These are phyloP conservation scores for Arthroderma sp. DNA, from an alignment of 2,329 filamentous ascomycete genomes.

Conservation along the genomic window DNA sequence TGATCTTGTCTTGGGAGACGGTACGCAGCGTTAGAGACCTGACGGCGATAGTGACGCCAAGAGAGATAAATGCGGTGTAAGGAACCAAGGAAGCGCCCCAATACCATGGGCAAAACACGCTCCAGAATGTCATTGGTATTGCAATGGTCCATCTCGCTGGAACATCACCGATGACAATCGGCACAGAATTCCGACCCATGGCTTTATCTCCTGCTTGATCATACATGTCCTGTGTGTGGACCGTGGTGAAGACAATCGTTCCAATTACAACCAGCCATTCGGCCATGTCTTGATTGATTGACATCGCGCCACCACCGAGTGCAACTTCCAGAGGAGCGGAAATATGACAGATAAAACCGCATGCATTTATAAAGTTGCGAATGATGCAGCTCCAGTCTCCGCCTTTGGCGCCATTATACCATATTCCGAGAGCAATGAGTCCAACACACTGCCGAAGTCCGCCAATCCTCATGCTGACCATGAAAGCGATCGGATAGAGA, in stretches of 20 bases:
- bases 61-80: background rate
- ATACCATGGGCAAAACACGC: slow-evolving; percentile 11
- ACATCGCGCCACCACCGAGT: slow-evolving; percentile 1
- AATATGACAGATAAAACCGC: slow-evolving; percentile 14
- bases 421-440: slow-evolving; percentile 23
- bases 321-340: slow-evolving; percentile 12
- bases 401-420: slow-evolving; percentile 31
- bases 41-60: background rate
- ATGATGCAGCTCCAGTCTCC: slow-evolving; percentile 13
- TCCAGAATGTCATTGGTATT: slow-evolving; percentile 14
- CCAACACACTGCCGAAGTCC: slow-evolving; percentile 16
- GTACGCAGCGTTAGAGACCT: background rate
- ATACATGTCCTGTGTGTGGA: slow-evolving; percentile 28
- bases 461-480: slow-evolving; percentile 13
- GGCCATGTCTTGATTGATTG: slow-evolving; percentile 2
- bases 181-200: slow-evolving; percentile 16
- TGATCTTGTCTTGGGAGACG: background rate
- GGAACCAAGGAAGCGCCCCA: slow-evolving; percentile 7
- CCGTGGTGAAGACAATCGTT: slow-evolving; percentile 22
- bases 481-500: slow-evolving; percentile 13
- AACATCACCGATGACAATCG: slow-evolving; percentile 18
- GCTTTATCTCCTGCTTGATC: slow-evolving; percentile 22
- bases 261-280: slow-evolving; percentile 21
- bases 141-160: slow-evolving; percentile 14
- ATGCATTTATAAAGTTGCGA: slow-evolving; percentile 17